Evolutionary conservation across 768 basidiomycete species (phyloP).

Genomic region (Lactarius sp.): DNA sequence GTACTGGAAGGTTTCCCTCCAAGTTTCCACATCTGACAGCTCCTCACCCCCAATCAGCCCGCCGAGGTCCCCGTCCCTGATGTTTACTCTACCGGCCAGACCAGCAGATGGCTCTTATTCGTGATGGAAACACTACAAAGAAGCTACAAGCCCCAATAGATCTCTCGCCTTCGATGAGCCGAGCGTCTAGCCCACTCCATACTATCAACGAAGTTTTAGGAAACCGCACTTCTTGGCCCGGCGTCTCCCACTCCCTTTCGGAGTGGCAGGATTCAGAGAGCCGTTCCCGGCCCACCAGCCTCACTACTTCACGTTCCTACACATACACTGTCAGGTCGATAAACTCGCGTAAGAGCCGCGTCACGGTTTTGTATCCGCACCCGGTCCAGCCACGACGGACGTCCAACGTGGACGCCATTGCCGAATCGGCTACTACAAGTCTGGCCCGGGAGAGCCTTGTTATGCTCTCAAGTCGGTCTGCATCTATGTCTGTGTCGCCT

Average conservation of each 20-base stretch:
- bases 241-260: background rate
- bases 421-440: background rate
- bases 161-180: conserved; percentile 3
- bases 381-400: background rate
- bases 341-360: too few species aligned
- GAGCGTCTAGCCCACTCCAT: background rate
- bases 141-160: background rate
- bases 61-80: background rate
- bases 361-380: conserved; percentile 9
- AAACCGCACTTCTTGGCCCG: conserved; percentile 5
- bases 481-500: background rate
- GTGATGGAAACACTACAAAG: background rate
- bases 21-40: background rate
- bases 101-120: background rate
- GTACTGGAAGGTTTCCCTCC: background rate
- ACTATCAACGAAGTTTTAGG: background rate
- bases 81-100: background rate
- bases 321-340: too few species aligned
- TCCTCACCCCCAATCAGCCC: conserved; percentile 4
- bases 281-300: background rate
- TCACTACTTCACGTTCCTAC: background rate
- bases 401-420: background rate
- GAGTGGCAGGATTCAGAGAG: background rate
- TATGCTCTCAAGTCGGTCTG: conserved; percentile 4
- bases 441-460: background rate